Percentiles rank a stretch among this genome's conserved stretches.
phyloP scores from a whole-genome alignment of 331 rosid genomes.

The Malus hybrid region DNA sequence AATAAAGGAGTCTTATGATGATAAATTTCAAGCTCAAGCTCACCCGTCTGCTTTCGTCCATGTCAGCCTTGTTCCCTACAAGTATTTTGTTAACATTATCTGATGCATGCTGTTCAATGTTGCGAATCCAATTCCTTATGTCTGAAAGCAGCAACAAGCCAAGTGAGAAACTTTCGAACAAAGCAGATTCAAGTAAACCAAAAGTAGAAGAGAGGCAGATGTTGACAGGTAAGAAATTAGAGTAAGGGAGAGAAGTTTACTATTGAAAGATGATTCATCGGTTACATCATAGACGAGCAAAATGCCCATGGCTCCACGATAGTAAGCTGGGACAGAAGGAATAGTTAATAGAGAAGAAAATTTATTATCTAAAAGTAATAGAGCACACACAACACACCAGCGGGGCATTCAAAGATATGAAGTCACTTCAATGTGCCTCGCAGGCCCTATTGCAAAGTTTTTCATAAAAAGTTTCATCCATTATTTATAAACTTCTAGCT shows the following conservation, averaged over 20 bases:
- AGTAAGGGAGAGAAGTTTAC: slow-evolving; percentile 34
- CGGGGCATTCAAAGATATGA: not conserved
- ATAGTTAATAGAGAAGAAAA: not conserved
- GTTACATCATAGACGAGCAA: slow-evolving; percentile 94
- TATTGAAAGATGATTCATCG: slow-evolving; percentile 92
- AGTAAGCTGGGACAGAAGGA: slow-evolving; percentile 58
- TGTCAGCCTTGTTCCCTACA: slow-evolving; percentile 98
- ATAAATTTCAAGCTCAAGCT: slow-evolving; percentile 11
- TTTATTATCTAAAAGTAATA: not conserved
- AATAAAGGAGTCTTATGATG: not conserved
- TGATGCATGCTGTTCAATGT: slow-evolving; percentile 96
- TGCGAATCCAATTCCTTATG: slow-evolving; percentile 92
- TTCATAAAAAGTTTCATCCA: not conserved
- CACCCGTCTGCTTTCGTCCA: slow-evolving; percentile 97
- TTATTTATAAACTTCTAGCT: not conserved
- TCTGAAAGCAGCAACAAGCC: slow-evolving; percentile 38
- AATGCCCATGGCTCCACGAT: slow-evolving; percentile 96
- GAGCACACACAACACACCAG: not conserved
- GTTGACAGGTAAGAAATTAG: not conserved
- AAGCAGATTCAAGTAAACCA: not conserved
- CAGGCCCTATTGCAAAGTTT: not conserved
- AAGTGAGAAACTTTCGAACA: not conserved
- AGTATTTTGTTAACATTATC: slow-evolving; percentile 88
- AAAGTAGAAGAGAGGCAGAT: not conserved
- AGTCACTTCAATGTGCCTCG: too few species aligned